Conservation (phyloP, 208 protist species). For the Trichomonas tenax region DNA sequence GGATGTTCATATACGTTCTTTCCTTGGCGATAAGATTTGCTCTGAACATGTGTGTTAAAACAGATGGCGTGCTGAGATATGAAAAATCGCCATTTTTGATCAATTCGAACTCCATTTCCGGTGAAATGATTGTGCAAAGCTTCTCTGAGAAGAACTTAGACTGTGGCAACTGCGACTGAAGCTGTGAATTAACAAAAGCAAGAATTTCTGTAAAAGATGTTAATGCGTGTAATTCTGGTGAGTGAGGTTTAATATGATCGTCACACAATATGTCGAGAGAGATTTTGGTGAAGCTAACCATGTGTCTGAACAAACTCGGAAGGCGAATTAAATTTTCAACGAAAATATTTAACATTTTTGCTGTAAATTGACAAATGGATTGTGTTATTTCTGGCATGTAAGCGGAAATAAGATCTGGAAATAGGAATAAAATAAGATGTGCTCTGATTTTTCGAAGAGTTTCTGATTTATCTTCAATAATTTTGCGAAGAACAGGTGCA, state of each 20-base stretch:
- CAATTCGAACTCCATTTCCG: background rate
- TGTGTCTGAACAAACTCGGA: background rate
- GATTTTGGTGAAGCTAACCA: background rate
- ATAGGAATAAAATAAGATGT: background rate
- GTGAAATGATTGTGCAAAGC: background rate
- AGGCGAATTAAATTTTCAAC: background rate
- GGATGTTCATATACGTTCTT: background rate
- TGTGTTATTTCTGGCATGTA: background rate
- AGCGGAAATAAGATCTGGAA: background rate
- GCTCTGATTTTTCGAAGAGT: background rate
- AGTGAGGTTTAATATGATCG: background rate
- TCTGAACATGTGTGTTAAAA: background rate
- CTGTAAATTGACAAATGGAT: background rate
- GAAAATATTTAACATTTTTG: background rate
- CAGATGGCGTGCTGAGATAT: background rate
- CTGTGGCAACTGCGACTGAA: background rate
- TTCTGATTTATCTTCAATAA: background rate
- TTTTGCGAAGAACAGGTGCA: background rate
- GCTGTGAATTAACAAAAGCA: background rate
- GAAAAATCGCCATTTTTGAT: background rate
- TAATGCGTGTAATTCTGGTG: background rate
- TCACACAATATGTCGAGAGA: background rate
- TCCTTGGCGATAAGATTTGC: background rate
- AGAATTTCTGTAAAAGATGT: background rate
- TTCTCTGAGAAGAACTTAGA: background rate